Base-by-base conservation (phyloP, 1,139 yeast species). In the Nakaseomyces nivariensis region DNA sequence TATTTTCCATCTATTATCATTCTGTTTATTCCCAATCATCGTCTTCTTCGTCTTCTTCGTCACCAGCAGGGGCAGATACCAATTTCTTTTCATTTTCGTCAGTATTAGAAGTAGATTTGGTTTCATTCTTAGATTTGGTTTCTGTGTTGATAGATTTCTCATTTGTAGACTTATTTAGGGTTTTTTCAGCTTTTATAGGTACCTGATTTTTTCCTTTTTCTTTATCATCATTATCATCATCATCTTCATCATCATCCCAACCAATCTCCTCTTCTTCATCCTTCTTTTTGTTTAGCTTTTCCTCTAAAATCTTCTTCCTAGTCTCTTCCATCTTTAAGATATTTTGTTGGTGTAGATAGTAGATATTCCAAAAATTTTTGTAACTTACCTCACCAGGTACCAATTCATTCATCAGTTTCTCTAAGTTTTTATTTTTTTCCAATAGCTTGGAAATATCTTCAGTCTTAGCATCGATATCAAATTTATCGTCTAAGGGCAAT, bases 281-380 rank as follows among this genome's bases (percentile, higher is more conserved):
- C 8, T 49, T 50, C 7, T 51, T 50, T 17, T 57, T 56, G 22
- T 43, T 40, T 5, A 43, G n/a, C 9, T 56, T 55, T 37, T 59
- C 42, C 13, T 34, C 52, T 31, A 86, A 70, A 46, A 88, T 69
- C 51, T 75, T 75, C 65, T 79, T 82, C 57, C 96, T 77, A 61
- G 79, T 77, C 56, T 73, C 72, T 57, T 88, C 96, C 56, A 79
- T 81, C 31, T 75, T 75, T 44, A 78, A 72, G 45, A 88, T 77
- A 55, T 74, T 74, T 17, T 69, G 67, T 50, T 78, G 78, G 63
- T 77, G 73, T 52, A 69, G 72, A 64, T 79, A 85, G 67, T 87
- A 90, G 45, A 82, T 74, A 45, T 72, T 70, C 97, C 97, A 90
- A 64, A 90, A 90, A 44, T 72, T 71, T 32, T 74, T 71, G 57